Percentiles rank a stretch among this genome's conserved stretches.
Evolutionary conservation across 1,284 basidiomycete genomes (phyloP).

Genomic region (Exsudoporus floridanus): DNA sequence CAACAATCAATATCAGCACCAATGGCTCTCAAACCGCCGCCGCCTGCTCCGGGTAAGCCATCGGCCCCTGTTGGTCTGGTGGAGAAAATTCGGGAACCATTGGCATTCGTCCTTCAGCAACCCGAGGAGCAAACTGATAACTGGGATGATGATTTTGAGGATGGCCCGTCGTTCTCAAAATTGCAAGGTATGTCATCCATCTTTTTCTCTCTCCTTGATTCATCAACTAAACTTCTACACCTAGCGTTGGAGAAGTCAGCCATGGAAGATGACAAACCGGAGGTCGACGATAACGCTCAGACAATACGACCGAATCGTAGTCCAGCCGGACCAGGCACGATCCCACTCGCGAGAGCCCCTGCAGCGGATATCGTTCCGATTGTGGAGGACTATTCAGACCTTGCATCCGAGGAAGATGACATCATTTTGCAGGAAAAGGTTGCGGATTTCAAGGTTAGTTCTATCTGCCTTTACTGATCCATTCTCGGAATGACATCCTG

Average conservation of each 20-base stretch:
- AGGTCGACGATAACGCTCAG: constrained; percentile 69
- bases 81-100: constrained; percentile 58
- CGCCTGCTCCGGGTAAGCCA: constrained; percentile 24
- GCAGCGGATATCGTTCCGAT: constrained; percentile 61
- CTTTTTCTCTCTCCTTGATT: not conserved
- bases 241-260: constrained; percentile 62
- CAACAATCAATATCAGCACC: constrained; percentile 35
- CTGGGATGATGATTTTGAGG: constrained; percentile 98
- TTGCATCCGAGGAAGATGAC: constrained; percentile 75
- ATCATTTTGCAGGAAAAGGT: constrained; percentile 72
- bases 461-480: not conserved
- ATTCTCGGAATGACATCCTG: not conserved
- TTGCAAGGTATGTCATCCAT: constrained; percentile 56
- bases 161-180: constrained; percentile 85
- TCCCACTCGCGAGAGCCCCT: constrained; percentile 61
- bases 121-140: constrained; percentile 88
- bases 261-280: constrained; percentile 61
- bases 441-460: constrained; percentile 72
- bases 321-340: constrained; percentile 49
- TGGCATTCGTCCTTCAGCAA: constrained; percentile 56
- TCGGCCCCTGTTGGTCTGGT: constrained; percentile 39
- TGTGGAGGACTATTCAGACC: constrained; percentile 88
- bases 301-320: constrained; percentile 76
- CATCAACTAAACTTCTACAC: constrained; percentile 1
- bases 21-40: constrained; percentile 29